phyloP scores from a whole-genome alignment of 2,329 filamentous ascomycete species.

The Pseudogymnoascus sp. region DNA sequence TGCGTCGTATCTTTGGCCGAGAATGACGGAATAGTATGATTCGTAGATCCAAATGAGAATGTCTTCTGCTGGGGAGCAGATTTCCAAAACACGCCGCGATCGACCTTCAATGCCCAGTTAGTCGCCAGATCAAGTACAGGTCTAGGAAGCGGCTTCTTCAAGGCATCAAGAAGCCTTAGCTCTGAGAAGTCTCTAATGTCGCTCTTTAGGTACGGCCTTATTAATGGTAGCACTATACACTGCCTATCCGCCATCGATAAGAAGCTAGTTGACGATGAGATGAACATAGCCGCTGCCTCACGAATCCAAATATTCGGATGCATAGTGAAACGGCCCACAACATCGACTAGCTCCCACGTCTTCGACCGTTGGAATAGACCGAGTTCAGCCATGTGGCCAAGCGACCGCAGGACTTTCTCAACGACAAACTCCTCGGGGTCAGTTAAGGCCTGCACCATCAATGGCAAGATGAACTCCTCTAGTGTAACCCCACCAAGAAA shows the following conservation, averaged over 20 bases:
- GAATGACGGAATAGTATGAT: constrained; percentile 45
- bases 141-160: constrained; percentile 76
- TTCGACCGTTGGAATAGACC: constrained; percentile 80
- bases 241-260: constrained; percentile 73
- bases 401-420: constrained; percentile 78
- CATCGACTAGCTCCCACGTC: constrained; percentile 80
- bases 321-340: constrained; percentile 77
- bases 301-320: constrained; percentile 95
- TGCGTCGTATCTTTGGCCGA: constrained; percentile 49
- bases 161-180: constrained; percentile 65
- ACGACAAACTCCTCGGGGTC: constrained; percentile 93
- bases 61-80: constrained; percentile 62
- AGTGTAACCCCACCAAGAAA: constrained; percentile 84
- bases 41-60: constrained; percentile 57
- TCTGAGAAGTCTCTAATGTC: constrained; percentile 64
- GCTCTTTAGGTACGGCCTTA: constrained; percentile 75
- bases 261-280: constrained; percentile 68
- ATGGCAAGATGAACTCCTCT: constrained; percentile 89
- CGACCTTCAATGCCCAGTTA: constrained; percentile 75
- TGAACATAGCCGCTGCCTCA: constrained; percentile 78
- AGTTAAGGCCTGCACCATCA: constrained; percentile 91
- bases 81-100: constrained; percentile 84
- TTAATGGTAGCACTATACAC: constrained; percentile 74
- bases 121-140: constrained; percentile 78
- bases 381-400: constrained; percentile 80